Evolutionary conservation across 495 filamentous ascomycete genomes (phyloP), one percentile per base, ranked within the genome.

Genomic region (Penicillium atrosanguineum): DNA sequence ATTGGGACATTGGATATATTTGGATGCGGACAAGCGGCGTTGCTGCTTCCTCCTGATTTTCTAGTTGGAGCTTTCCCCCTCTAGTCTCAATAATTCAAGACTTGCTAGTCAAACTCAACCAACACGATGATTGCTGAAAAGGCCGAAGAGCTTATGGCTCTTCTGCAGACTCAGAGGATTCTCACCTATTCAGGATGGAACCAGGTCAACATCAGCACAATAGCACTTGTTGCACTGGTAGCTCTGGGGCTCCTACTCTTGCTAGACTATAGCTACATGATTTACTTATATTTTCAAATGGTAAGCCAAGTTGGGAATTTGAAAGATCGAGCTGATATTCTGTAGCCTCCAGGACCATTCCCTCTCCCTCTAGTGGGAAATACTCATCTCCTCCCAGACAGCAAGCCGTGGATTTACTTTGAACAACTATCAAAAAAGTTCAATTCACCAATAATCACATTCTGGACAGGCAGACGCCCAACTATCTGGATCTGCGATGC

Each of bases 401-500:
- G 66, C 28, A 86, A 86, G 52, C 82, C 83, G 3, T 85, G 83
- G 83, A 77, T 84, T 20, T 82, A 82, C 67, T 86, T 87, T 53
- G 83, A 87, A 44, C 56, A 76, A 41, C 62, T 86, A 0, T 78
- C 83, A 7, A 81, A 81, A 56, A 55, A 69, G 44, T 78, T 80
- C 41, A 16, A 52, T 4, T 26, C 57, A 4, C 48, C 57, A 18
- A 52, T 56, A 19, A 53, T 87, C n/a, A 87, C 83, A 1, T 81
- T 83, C 55, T 79, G 83, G 83, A 80, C 84, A 38, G 83, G 83
- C 31, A 67, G 83, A 7, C 83, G 80, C 44, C 83, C 83, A 0
- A 85, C 82, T 0, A 73, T 87, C 14, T 87, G 83, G 83, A 79
- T 84, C 52, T 84, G 84, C 61, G 82, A 87, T 56, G 82, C 81